phyloP scores from a whole-genome alignment of 208 protist species.

The Leishmania martiniquensis region DNA sequence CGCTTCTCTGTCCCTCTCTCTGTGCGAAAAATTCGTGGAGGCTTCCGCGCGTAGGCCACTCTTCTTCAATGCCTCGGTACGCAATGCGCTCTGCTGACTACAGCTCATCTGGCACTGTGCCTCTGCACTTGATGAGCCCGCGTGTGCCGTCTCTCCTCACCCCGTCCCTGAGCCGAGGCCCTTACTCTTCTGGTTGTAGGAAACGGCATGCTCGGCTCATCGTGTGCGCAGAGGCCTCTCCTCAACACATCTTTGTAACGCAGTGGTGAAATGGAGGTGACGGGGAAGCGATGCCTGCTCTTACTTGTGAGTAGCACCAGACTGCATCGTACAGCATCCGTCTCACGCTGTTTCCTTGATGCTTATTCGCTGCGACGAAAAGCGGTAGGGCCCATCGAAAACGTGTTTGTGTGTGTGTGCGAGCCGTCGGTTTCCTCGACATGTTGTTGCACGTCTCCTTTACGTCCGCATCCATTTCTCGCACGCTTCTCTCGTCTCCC shows the following conservation, averaged over 20 bases:
- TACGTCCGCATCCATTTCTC: neutral
- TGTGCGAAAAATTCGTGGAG: neutral
- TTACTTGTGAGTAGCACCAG: neutral
- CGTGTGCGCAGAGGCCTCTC: neutral
- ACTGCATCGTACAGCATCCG: neutral
- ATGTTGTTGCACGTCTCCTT: conserved; percentile 3
- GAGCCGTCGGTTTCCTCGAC: neutral
- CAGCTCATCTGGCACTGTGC: neutral
- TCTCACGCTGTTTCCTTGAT: neutral
- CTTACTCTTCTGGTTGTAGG: neutral
- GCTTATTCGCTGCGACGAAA: neutral
- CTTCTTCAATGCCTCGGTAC: neutral
- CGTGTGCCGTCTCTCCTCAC: neutral
- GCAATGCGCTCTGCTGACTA: neutral
- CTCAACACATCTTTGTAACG: neutral
- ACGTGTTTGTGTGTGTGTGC: neutral
- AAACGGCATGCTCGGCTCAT: neutral
- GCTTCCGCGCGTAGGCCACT: neutral
- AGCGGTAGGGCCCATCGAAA: neutral
- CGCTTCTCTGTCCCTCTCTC: neutral
- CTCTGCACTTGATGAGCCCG: neutral
- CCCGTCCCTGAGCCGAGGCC: neutral
- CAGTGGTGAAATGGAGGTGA: neutral
- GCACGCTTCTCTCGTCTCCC: neutral
- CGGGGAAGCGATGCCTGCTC: neutral